phyloP scores from a whole-genome alignment of 495 filamentous ascomycete species.

The Haplographium delicatum region DNA sequence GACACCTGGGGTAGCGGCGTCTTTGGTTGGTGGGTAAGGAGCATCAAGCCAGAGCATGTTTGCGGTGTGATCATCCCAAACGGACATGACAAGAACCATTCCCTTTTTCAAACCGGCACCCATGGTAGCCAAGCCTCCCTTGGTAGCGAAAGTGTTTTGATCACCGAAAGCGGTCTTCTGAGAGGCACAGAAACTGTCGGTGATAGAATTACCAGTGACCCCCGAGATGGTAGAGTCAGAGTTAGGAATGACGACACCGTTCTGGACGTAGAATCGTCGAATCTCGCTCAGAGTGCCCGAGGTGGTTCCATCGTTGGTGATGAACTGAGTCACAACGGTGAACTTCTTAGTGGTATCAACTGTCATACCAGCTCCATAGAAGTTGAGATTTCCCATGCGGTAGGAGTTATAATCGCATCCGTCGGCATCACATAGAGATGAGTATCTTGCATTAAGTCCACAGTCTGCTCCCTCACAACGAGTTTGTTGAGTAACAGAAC shows the following conservation, averaged over 20 bases:
- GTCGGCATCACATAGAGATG: slow-evolving; percentile 64
- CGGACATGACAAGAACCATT: slow-evolving; percentile 63
- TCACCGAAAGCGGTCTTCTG: slow-evolving; percentile 61
- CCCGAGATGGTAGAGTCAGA: slow-evolving; percentile 42
- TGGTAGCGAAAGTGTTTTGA: slow-evolving; percentile 41
- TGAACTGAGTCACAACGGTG: slow-evolving; percentile 71
- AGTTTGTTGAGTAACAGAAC: slow-evolving; percentile 5
- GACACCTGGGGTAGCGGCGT: slow-evolving; percentile 53
- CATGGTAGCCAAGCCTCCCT: slow-evolving; percentile 56
- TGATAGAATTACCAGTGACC: slow-evolving; percentile 53
- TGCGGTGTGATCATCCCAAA: slow-evolving; percentile 69
- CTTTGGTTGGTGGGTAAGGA: slow-evolving; percentile 56
- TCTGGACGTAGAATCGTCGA: slow-evolving; percentile 54
- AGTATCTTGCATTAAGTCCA: slow-evolving; percentile 36
- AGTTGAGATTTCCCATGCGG: slow-evolving; percentile 51
- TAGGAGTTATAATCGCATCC: slow-evolving; percentile 72
- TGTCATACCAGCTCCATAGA: slow-evolving; percentile 50
- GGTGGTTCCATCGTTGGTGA: slow-evolving; percentile 51
- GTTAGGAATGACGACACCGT: slow-evolving; percentile 27
- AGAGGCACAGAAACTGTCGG: slow-evolving; percentile 48
- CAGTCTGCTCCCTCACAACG: slow-evolving; percentile 26
- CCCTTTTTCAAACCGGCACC: slow-evolving; percentile 45
- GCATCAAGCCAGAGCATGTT: slow-evolving; percentile 86
- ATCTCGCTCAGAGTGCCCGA: slow-evolving; percentile 54
- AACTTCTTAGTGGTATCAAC: slow-evolving; percentile 57